Base-by-base conservation (phyloP, 169 alveolate species). In the Babesia caballi region DNA sequence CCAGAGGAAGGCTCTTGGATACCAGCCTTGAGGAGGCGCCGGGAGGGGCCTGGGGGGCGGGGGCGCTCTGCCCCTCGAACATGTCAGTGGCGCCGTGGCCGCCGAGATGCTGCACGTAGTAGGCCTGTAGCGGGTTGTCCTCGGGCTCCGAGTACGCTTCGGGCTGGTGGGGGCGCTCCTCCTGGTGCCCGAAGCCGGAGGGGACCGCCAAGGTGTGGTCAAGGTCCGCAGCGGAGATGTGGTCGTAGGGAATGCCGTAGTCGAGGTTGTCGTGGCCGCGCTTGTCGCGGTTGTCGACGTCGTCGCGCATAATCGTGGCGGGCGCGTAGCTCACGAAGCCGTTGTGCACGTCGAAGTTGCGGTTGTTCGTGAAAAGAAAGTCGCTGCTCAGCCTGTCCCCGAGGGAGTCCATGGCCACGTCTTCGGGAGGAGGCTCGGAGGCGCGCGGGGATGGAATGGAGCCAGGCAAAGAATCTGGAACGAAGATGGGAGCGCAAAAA, bases 91-190 rank as follows among this genome's bases (percentile, higher is more conserved):
- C 51, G 6, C 44, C 58, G 25, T 15, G 14, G 23, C 38, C 46
- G 33, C 56, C 85, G 12, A 77, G 32, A 40, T 77, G 72, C 27
- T 77, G 40, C 44, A 32, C 52, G 56, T 77, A 67, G 25, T 77
- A 77, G 28, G 36, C 76, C n/a, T 77, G 60, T 3, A 63, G n/a
- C 12, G 58, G 73, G 50, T 63, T 63, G 2, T 40, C 35, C n/a
- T 12, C 52, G 8, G 47, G 49, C 5, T 4, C 36, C 14, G 42
- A 19, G 36, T 8, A 27, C 3, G 21, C 66, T 1, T 12, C 25
- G 11, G 70, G 44, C 33, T 40, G 1, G 28, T 38, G 56, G 12
- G 47, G n/a, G 25, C 28, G 3, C 21, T 30, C 33, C n/a, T 17
- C 46, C 27, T 0, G 53, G 3, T 36, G 32, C 25, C 25, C 68